These are phyloP conservation scores for Quercus tomentella DNA, from an alignment of 331 rosid species.

Conservation along the genomic window DNA sequence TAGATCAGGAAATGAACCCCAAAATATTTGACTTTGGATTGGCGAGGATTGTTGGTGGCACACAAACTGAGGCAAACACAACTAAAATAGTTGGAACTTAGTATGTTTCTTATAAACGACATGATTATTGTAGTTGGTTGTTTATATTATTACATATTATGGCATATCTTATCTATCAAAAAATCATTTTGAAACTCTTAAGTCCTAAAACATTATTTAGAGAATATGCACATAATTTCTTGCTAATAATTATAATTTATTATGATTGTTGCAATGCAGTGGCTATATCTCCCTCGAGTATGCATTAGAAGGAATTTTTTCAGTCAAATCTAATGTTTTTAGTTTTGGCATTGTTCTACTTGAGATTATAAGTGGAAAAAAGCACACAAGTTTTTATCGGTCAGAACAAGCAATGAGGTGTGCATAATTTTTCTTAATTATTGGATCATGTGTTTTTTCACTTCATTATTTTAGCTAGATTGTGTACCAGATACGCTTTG, in stretches of 20 bases:
- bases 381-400: slow-evolving; percentile 39
- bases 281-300: too few species aligned
- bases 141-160: too few species aligned
- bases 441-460: too few species aligned
- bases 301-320: slow-evolving; percentile 36
- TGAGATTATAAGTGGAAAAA: slow-evolving; percentile 59
- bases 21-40: too few species aligned
- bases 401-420: slow-evolving; percentile 32
- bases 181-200: too few species aligned
- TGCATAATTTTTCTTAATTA: too few species aligned
- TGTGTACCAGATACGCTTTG: too few species aligned
- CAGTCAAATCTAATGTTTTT: slow-evolving; percentile 47
- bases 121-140: not conserved
- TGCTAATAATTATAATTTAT: too few species aligned
- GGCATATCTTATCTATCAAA: not conserved
- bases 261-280: too few species aligned
- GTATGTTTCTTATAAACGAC: slow-evolving; percentile 23
- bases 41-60: slow-evolving; percentile 32
- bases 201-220: slow-evolving; percentile 2
- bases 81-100: slow-evolving; percentile 48
- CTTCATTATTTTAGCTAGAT: too few species aligned
- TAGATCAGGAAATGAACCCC: too few species aligned
- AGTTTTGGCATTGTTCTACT: slow-evolving; percentile 55
- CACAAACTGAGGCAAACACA: slow-evolving; percentile 40
- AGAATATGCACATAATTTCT: slow-evolving; percentile 3